Evolutionary conservation across 768 basidiomycete genomes (phyloP).

Genomic region (Podaxis sp.): DNA sequence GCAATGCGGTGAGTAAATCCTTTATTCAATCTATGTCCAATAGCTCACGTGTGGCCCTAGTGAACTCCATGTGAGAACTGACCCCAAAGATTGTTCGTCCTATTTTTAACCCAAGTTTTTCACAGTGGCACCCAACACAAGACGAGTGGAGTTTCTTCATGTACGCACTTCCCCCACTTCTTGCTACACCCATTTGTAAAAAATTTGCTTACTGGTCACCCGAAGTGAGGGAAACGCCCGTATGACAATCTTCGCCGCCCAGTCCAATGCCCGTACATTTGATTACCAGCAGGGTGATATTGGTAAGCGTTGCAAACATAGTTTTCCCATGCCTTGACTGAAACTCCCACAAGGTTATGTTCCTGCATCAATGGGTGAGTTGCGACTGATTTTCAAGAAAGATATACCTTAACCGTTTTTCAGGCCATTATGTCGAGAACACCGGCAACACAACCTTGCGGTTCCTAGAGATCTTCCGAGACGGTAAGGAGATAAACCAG

Average conservation of each 20-base stretch:
- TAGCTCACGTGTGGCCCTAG: slow-evolving; percentile 19
- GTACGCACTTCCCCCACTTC: slow-evolving; percentile 26
- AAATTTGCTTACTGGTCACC: not conserved
- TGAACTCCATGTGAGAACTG: slow-evolving; percentile 47
- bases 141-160: slow-evolving; percentile 63
- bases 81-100: not conserved
- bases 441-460: slow-evolving; percentile 43
- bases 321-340: not conserved
- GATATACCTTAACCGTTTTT: not conserved
- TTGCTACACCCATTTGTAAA: not conserved
- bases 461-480: slow-evolving; percentile 45
- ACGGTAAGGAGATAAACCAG: not conserved
- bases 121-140: slow-evolving; percentile 66
- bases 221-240: slow-evolving; percentile 48
- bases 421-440: slow-evolving; percentile 54
- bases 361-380: slow-evolving; percentile 50
- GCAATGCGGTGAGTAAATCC: slow-evolving; percentile 38
- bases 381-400: not conserved
- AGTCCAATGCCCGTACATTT: slow-evolving; percentile 51
- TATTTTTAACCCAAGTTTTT: not conserved
- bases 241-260: slow-evolving; percentile 52
- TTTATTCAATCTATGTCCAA: not conserved
- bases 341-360: slow-evolving; percentile 38
- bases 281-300: slow-evolving; percentile 63
- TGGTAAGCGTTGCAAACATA: slow-evolving; percentile 26